Evolutionary conservation across 345 rosid species (phyloP), one percentile per base, ranked within the genome.

Genomic region (Abelmoschus esculentus): DNA sequence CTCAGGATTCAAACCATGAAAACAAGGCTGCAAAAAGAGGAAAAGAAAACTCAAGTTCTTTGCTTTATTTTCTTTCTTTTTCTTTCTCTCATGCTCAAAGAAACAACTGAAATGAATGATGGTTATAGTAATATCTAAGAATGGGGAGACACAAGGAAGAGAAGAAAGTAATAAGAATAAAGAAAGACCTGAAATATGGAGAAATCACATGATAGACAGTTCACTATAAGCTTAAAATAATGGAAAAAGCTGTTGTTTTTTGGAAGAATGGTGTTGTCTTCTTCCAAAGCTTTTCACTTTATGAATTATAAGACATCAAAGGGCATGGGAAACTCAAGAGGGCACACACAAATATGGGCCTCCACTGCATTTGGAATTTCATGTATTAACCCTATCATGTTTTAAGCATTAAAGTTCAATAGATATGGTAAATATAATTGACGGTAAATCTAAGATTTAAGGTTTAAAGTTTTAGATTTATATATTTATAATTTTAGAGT

Each of bases 131-230:
- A 18, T 18, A 38, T 40, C 36, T 55, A 53, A 49, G 36, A 22
- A n/a, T 19, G 65, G 73, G 34, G 70, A 72, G 70, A 66, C 75
- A 77, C 63, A 71, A 42, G 38, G 54, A 46, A 77, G 34, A 18
- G 50, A 44, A 44, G 57, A 50, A 46, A 22, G 26, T 22, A 22
- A 22, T 22, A 34, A 64, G 53, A 73, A 72, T 22, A 44, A 38
- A 9, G 57, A 7, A 62, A 40, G 44, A 60, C 34, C 28, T 66
- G 22, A 71, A 49, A 58, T 34, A 71, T 22, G 34, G 70, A 54
- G 72, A 69, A 78, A 67, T 76, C 86, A 80, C 84, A 85, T 85
- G 87, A 67, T 57, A 53, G 84, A 87, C 91, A 83, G 87, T 85
- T 87, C 86, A 83, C 75, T 44, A 60, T 52, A 69, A 59, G 54